Percentiles rank a stretch among this genome's conserved stretches.
These are phyloP conservation scores for Aphanomyces astaci DNA, from an alignment of 352 stramenopile genomes.

Conservation along the genomic window DNA sequence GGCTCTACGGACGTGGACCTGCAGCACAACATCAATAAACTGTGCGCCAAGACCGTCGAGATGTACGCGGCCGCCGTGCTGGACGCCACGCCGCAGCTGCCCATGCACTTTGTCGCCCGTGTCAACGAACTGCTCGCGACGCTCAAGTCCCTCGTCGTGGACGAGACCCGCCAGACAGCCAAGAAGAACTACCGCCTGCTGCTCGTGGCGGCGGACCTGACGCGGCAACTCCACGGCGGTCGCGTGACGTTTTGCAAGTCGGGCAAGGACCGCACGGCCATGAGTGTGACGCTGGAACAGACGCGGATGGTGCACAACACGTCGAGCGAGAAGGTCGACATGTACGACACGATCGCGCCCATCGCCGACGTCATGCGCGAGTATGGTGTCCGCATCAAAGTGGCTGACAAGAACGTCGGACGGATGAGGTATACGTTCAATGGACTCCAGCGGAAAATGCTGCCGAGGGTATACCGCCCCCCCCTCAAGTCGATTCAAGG, in stretches of 20 bases:
- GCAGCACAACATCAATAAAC: conserved; percentile 81
- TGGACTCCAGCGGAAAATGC: conserved; percentile 69
- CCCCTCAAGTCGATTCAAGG: conserved; percentile 86
- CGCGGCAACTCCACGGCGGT: conserved; percentile 87
- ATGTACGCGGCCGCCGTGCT: not conserved
- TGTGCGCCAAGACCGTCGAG: conserved; percentile 8
- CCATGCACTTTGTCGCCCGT: not conserved
- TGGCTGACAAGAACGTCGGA: conserved; percentile 84
- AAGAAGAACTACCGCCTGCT: conserved; percentile 86
- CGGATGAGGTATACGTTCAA: conserved; percentile 81
- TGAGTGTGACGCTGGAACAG: conserved; percentile 95
- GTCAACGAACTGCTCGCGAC: not conserved
- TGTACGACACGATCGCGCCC: not conserved
- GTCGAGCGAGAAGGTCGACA: not conserved
- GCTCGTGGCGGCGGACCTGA: conserved; percentile 67
- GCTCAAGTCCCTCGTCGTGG: not conserved
- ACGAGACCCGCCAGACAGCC: not conserved
- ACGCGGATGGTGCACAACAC: conserved; percentile 37
- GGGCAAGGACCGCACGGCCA: conserved; percentile 97
- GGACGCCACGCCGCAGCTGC: too few relatives aligned
- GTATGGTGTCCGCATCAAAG: conserved; percentile 57
- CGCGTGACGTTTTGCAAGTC: conserved; percentile 96
- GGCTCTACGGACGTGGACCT: conserved; percentile 69
- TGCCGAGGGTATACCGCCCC: conserved; percentile 49
- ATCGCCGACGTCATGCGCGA: conserved; percentile 37